Base-by-base conservation (phyloP, 1,284 basidiomycete genomes). In the Grifola frondosa region DNA sequence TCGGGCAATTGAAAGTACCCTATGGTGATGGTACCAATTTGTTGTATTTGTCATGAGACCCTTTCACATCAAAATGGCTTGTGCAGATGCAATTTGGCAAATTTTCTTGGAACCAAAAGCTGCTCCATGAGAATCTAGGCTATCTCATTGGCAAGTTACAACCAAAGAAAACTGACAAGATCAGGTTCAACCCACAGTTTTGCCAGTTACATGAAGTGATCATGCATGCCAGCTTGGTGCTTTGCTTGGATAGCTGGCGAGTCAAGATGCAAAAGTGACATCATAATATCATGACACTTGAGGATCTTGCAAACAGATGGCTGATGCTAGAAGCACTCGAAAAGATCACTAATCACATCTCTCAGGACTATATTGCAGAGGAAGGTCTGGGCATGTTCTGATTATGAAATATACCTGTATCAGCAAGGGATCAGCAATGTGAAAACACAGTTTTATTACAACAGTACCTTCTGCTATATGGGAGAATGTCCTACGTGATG, bases 41-140 rank as follows among this genome's bases (percentile, higher is more conserved):
- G 46, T 67, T 1, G 53, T 68, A 6, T 63, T 59, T 38, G 48
- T 68, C 0, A 38, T 59, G 8, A 68, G 69, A 0, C 49, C 68
- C 2, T 71, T 72, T 36, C 69, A 72, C 30, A 44, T 65, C 22
- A 64, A 66, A 46, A 71, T 71, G 70, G 67, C 66, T 0, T 61
- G 56, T 11, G 61, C 59, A 0, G 64, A 71, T 48, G 60, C 66
- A 0, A 42, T 71, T 1, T 70, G 64, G 63, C 37, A 58, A 2
- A 49, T 61, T 0, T 61, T 57, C 10, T 57, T 68, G 12, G 22
- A 40, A 3, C 53, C 50, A 0, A 50, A 49, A 11, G 24, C 15
- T 1, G 42, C 52, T 0, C 42, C 47, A 3, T n/a, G 32, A 0
- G 63, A 65, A 44, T 32, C 31, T 48, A 20, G 43, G 39, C 15